Conservation (phyloP, 78 protist genomes). For the Tieghemostelium lacteum region DNA sequence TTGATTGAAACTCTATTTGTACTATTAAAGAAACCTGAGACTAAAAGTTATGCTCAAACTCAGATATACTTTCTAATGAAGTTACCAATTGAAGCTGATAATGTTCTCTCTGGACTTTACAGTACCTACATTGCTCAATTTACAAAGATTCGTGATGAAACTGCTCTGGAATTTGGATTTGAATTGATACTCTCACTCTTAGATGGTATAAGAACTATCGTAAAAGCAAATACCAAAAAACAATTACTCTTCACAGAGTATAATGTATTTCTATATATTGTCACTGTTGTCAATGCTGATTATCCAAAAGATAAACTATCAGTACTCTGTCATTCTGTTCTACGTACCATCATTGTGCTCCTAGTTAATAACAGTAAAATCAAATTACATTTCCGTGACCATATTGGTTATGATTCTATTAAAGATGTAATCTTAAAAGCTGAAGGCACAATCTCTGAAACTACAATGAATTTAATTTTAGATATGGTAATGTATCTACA, state of each 20-base stretch:
- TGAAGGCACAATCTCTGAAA: slow-evolving; percentile 26
- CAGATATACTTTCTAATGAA: slow-evolving; percentile 60
- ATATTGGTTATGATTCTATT: slow-evolving; percentile 67
- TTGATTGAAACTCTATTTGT: slow-evolving; percentile 30
- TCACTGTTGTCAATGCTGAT: slow-evolving; percentile 39
- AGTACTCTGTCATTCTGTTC: slow-evolving; percentile 34
- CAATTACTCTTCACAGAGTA: slow-evolving; percentile 53
- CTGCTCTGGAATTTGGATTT: slow-evolving; percentile 20
- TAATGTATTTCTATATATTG: slow-evolving; percentile 50
- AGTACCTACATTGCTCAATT: slow-evolving; percentile 28
- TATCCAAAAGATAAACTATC: slow-evolving; percentile 27
- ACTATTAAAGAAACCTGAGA: slow-evolving; percentile 15
- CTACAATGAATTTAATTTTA: slow-evolving; percentile 47
- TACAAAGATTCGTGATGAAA: slow-evolving; percentile 9
- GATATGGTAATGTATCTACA: slow-evolving; percentile 27
- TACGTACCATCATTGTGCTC: slow-evolving; percentile 19
- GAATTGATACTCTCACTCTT: slow-evolving; percentile 38
- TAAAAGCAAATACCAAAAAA: slow-evolving; percentile 53
- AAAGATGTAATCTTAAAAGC: slow-evolving; percentile 27
- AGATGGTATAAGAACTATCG: slow-evolving; percentile 51
- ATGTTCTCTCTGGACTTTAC: slow-evolving; percentile 6
- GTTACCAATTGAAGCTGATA: neutral
- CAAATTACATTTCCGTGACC: slow-evolving; percentile 36
- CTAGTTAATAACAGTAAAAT: slow-evolving; percentile 42
- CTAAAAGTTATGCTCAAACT: slow-evolving; percentile 30